A percentile compares a stretch with the other conserved stretches of the same genome.
Conservation (phyloP, 257 asterid genomes). For the Solanum clarkiae region DNA sequence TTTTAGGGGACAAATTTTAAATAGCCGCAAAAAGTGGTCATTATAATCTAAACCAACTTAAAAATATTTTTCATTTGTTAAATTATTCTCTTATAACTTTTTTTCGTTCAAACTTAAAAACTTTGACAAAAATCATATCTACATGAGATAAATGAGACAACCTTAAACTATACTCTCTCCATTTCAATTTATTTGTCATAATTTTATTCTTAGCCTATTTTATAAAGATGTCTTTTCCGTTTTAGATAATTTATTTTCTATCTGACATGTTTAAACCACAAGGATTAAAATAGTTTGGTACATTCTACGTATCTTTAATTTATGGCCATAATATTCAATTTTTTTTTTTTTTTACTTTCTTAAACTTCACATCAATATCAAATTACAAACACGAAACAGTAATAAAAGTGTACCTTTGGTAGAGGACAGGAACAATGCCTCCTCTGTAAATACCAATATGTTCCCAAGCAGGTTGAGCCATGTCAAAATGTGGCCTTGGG, state of each 20-base stretch:
- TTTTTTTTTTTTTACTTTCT: not conserved
- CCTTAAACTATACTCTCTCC: not conserved
- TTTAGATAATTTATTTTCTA: not conserved
- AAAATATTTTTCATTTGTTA: not conserved
- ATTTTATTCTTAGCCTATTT: no score
- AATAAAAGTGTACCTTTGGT: conserved; percentile 33
- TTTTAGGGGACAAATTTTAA: not conserved
- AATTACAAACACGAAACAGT: accelerated
- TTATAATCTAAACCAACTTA: not conserved
- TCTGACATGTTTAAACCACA: not conserved
- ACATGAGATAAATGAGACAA: not conserved
- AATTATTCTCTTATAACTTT: not conserved
- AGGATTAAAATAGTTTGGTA: not conserved
- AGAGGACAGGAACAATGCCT: conserved; percentile 52
- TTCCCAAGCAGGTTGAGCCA: conserved; percentile 75
- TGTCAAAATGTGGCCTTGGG: conserved; percentile 64
- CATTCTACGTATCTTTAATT: not conserved
- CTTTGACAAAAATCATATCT: not conserved
- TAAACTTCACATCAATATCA: not conserved
- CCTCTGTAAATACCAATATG: conserved; percentile 51
- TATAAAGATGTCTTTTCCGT: no score
- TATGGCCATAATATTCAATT: not conserved
- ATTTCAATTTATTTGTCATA: not conserved
- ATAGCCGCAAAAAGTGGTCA: not conserved
- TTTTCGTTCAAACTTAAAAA: not conserved